Evolutionary conservation across 2,329 filamentous ascomycete species (phyloP).

Genomic region (Sporothrix euskadiensis): DNA sequence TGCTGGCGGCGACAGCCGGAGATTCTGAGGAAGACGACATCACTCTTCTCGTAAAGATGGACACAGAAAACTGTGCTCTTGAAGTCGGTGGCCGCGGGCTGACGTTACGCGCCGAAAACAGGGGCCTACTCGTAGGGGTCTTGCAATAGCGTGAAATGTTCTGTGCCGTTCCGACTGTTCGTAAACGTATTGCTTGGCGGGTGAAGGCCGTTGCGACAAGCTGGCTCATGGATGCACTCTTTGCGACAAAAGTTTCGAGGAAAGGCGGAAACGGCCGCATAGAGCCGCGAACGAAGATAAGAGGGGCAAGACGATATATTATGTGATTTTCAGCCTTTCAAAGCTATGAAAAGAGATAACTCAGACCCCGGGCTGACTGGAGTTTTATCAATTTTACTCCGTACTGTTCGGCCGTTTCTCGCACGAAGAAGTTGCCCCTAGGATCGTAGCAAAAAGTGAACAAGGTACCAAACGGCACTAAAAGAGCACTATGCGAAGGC

Average conservation of each 20-base stretch:
- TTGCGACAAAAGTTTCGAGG: background rate
- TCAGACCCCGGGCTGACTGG: background rate
- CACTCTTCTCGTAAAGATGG: background rate
- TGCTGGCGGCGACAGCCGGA: background rate
- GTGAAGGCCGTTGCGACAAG: conserved; percentile 2
- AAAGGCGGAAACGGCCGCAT: conserved; percentile 10
- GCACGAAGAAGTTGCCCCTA: background rate
- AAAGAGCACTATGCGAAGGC: background rate
- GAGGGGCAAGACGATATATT: background rate
- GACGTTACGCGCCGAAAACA: background rate
- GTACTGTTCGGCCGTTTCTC: conserved; percentile 14
- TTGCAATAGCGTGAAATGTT: background rate
- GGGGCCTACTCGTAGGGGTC: background rate
- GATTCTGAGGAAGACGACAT: background rate
- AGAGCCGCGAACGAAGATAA: background rate
- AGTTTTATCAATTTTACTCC: background rate
- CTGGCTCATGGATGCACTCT: conserved; percentile 16
- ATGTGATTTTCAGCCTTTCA: background rate
- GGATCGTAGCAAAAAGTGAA: background rate
- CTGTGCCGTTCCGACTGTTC: background rate
- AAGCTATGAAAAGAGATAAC: background rate
- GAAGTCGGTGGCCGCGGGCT: background rate
- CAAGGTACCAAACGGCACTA: background rate
- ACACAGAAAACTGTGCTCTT: background rate
- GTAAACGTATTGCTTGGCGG: background rate